phyloP scores from a whole-genome alignment of 164 flowering plant species.

The Magnolia kwangsiensis region DNA sequence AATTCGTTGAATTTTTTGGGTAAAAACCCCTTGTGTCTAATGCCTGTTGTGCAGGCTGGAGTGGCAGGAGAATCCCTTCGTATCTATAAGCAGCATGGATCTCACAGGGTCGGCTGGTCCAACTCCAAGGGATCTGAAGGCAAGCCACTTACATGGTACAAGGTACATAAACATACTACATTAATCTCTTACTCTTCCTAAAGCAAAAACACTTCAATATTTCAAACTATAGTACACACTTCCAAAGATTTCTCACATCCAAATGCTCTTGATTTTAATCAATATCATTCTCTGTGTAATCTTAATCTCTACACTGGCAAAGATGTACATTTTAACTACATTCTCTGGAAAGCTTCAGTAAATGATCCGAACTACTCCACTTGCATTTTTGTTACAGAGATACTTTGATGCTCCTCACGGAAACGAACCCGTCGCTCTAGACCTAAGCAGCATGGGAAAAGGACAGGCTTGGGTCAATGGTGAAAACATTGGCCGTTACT shows the following conservation, averaged over 20 bases:
- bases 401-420: conserved; percentile 76
- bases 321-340: too few species aligned
- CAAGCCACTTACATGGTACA: conserved; percentile 68
- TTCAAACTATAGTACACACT: too few species aligned
- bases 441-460: conserved; percentile 58
- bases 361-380: not conserved
- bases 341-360: too few species aligned
- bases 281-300: too few species aligned
- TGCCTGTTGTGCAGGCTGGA: conserved; percentile 43
- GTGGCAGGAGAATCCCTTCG: conserved; percentile 52
- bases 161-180: conserved; percentile 40
- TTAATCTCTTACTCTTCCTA: not conserved
- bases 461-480: conserved; percentile 89
- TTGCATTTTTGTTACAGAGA: conserved; percentile 36
- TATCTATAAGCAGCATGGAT: conserved; percentile 49
- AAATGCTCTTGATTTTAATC: too few species aligned
- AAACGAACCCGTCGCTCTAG: conserved; percentile 51
- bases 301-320: too few species aligned
- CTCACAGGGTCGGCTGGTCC: conserved; percentile 55
- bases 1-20: too few species aligned
- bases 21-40: not conserved
- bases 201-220: too few species aligned
- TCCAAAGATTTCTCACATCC: too few species aligned
- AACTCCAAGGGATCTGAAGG: conserved; percentile 25
- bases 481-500: conserved; percentile 70